These are phyloP conservation scores for Ganoderma meredithae DNA, from an alignment of 1,284 basidiomycete species.

Conservation along the genomic window DNA sequence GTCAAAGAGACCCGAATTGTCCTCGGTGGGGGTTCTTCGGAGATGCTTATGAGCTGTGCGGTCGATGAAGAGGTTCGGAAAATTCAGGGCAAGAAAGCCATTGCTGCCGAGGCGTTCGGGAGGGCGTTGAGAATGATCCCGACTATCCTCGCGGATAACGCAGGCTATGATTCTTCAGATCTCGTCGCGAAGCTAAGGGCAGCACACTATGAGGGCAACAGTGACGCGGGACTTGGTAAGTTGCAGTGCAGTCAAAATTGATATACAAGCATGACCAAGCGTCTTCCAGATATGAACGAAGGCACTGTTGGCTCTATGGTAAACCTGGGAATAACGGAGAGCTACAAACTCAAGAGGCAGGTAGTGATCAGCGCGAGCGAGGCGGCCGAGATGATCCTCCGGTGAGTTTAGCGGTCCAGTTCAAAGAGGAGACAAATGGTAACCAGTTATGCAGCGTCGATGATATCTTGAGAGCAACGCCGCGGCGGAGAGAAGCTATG, in stretches of 20 bases:
- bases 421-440: background rate
- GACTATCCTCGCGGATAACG: constrained; percentile 97
- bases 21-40: constrained; percentile 96
- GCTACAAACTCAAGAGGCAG: constrained; percentile 97
- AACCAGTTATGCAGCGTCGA: constrained; percentile 31
- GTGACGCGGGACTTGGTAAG: constrained; percentile 87
- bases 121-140: constrained; percentile 94
- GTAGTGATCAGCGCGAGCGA: constrained; percentile 95
- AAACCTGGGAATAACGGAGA: constrained; percentile 91
- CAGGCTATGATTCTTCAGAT: constrained; percentile 97
- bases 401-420: constrained; percentile 58
- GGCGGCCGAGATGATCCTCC: constrained; percentile 98
- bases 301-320: constrained; percentile 91
- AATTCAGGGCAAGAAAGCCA: constrained; percentile 94
- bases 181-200: constrained; percentile 91
- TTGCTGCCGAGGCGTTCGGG: constrained; percentile 93
- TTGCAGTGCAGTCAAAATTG: constrained; percentile 17
- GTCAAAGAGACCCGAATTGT: constrained; percentile 96
- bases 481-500: constrained; percentile 38
- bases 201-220: constrained; percentile 91
- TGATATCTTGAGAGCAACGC: constrained; percentile 38
- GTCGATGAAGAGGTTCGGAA: constrained; percentile 90
- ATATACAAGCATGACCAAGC: background rate
- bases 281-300: constrained; percentile 80
- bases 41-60: constrained; percentile 97